Percentiles rank a stretch among this genome's conserved stretches.
phyloP scores from a whole-genome alignment of 2,329 filamentous ascomycete genomes.

The Laburnicola sp. region DNA sequence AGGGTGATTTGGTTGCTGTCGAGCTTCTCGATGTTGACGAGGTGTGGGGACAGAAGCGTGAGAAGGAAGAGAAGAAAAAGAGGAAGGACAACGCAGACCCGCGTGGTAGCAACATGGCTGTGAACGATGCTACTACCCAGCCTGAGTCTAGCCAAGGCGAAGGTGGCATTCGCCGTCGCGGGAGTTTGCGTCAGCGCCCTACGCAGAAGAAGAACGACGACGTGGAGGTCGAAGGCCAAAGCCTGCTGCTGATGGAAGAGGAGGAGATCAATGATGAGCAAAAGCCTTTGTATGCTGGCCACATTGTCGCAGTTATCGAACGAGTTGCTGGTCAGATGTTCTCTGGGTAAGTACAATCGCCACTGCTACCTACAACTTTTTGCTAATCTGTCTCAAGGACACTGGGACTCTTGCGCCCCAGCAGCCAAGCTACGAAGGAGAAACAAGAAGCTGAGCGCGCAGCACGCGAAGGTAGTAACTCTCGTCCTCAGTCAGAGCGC shows the following conservation, averaged over 20 bases:
- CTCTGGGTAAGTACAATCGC: slow-evolving; percentile 58
- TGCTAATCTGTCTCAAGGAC: slow-evolving; percentile 57
- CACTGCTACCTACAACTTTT: neutral
- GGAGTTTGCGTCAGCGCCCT: slow-evolving; percentile 92
- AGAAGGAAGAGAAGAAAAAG: slow-evolving; percentile 99
- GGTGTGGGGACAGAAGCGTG: slow-evolving; percentile 97
- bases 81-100: slow-evolving; percentile 98
- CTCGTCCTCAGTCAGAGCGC: slow-evolving; percentile 75
- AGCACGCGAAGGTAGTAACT: slow-evolving; percentile 78
- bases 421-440: slow-evolving; percentile 98
- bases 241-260: slow-evolving; percentile 92
- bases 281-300: slow-evolving; percentile 94
- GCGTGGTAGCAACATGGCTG: slow-evolving; percentile 70
- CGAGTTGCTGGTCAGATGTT: slow-evolving; percentile 99
- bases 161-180: slow-evolving; percentile 86
- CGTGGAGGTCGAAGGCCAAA: slow-evolving; percentile 97
- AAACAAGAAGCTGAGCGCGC: slow-evolving; percentile 97
- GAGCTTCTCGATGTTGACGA: slow-evolving; percentile 97
- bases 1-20: slow-evolving; percentile 92
- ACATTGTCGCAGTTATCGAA: slow-evolving; percentile 96
- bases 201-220: slow-evolving; percentile 99
- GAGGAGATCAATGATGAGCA: slow-evolving; percentile 98
- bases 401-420: slow-evolving; percentile 88
- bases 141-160: slow-evolving; percentile 67
- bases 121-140: slow-evolving; percentile 62